These are phyloP conservation scores for Zygoascus bituminiphila DNA, from an alignment of 805 yeast species.

Conservation along the genomic window DNA sequence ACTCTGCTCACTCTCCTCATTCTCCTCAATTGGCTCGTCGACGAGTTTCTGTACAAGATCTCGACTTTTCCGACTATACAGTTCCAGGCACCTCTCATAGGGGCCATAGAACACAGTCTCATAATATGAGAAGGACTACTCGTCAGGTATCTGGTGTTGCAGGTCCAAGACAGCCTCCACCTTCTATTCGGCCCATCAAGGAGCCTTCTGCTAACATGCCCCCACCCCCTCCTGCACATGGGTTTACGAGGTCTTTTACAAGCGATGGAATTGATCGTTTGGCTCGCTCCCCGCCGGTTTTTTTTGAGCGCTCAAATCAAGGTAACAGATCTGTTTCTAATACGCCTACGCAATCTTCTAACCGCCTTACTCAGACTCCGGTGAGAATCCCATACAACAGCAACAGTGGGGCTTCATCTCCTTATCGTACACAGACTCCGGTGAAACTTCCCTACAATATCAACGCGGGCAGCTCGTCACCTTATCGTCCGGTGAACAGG, in stretches of 20 bases:
- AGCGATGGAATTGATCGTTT: neutral
- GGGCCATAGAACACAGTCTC: neutral
- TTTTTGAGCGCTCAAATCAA: neutral
- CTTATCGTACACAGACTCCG: neutral
- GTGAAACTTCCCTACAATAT: neutral
- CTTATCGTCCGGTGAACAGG: neutral
- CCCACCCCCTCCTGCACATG: neutral
- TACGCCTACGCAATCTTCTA: neutral
- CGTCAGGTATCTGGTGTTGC: slow-evolving; percentile 1
- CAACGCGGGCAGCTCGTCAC: neutral
- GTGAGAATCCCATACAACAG: neutral
- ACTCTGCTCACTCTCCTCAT: neutral
- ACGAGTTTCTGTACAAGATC: neutral
- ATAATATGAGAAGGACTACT: neutral
- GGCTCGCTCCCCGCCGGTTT: neutral
- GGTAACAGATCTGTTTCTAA: neutral
- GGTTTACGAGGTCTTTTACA: neutral
- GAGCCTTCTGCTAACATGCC: neutral
- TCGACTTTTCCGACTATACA: neutral
- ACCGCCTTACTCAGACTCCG: neutral
- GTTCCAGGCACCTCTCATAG: neutral
- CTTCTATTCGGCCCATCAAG: neutral
- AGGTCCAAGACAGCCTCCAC: slow-evolving; percentile 4
- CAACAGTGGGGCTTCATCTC: neutral
- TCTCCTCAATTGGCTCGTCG: neutral